phyloP scores from a whole-genome alignment of 768 basidiomycete species.

The Lyophyllum decastes region DNA sequence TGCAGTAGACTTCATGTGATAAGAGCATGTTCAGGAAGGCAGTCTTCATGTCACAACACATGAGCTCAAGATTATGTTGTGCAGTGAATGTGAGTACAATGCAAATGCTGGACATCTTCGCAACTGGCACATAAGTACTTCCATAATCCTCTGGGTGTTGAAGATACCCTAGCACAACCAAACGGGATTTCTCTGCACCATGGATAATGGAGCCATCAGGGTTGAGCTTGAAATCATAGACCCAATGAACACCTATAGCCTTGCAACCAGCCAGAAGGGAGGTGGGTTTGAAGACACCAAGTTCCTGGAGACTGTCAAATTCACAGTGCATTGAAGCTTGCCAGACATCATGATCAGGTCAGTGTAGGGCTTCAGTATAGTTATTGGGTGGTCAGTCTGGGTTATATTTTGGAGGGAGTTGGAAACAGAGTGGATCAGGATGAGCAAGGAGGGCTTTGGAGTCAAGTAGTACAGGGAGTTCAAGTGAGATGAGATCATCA shows the following conservation, averaged over 20 bases:
- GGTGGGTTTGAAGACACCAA: too few species aligned
- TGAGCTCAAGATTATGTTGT: constrained; percentile 19
- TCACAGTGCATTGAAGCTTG: too few species aligned
- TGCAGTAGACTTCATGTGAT: constrained; percentile 18
- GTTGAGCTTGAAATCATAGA: constrained; percentile 38
- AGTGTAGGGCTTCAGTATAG: not conserved
- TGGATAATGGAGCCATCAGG: constrained; percentile 29
- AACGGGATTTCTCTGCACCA: constrained; percentile 27
- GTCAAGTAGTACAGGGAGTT: not conserved
- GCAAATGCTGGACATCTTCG: constrained; percentile 19
- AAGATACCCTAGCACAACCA: not conserved
- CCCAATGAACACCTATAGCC: constrained; percentile 26
- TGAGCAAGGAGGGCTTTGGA: not conserved
- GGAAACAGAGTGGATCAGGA: not conserved
- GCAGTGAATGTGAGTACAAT: constrained; percentile 26
- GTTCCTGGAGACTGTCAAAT: too few species aligned
- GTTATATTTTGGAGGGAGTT: not conserved
- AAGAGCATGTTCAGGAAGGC: constrained; percentile 24
- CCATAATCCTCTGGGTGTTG: constrained; percentile 34
- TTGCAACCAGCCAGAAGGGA: not conserved
- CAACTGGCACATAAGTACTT: constrained; percentile 17
- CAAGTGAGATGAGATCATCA: not conserved
- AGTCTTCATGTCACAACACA: constrained; percentile 28
- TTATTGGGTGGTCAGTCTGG: not conserved
- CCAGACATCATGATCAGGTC: not conserved